A percentile compares a stretch with the other conserved stretches of the same genome.
Evolutionary conservation across 116 monocot species (phyloP).

Genomic region (Thalassia testudinum): DNA sequence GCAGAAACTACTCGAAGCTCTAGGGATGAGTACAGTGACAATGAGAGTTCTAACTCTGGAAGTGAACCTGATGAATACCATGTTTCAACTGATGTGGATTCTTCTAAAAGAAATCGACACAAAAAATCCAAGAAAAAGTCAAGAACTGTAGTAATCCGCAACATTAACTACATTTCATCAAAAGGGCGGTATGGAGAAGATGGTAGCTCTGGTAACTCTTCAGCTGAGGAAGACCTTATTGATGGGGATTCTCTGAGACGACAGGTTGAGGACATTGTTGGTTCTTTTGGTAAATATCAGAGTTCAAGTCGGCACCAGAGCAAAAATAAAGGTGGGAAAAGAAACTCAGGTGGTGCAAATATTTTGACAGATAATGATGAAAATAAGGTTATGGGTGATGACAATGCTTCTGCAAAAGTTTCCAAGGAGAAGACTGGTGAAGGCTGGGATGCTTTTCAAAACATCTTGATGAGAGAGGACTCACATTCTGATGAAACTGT

Average conservation of each 20-base stretch:
- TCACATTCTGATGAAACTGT: not conserved
- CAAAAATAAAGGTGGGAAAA: conserved; percentile 4
- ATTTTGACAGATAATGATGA: not conserved
- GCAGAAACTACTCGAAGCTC: not conserved
- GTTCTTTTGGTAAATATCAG: conserved; percentile 10
- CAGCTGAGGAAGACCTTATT: conserved; percentile 5
- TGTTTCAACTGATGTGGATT: not conserved
- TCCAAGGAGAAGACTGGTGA: not conserved
- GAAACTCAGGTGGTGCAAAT: not conserved
- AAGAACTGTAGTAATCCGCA: conserved; percentile 12
- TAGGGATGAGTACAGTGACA: not conserved
- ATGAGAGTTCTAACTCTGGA: conserved; percentile 3
- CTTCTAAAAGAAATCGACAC: conserved; percentile 1
- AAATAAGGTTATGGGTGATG: not conserved
- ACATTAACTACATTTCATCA: conserved; percentile 16
- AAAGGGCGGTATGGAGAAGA: conserved; percentile 7
- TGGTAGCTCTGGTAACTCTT: conserved; percentile 5
- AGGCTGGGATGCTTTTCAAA: conserved; percentile 13
- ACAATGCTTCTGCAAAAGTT: not conserved
- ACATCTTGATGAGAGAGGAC: conserved; percentile 14
- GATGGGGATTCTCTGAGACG: conserved; percentile 7
- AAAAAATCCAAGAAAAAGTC: conserved; percentile 10
- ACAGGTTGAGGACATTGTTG: conserved; percentile 13
- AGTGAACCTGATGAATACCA: conserved; percentile 8
- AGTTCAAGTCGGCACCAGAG: not conserved